A percentile compares a stretch with the other conserved stretches of the same genome.
Conservation (phyloP, 2,329 filamentous ascomycete species). For the Epichloe sibirici region DNA sequence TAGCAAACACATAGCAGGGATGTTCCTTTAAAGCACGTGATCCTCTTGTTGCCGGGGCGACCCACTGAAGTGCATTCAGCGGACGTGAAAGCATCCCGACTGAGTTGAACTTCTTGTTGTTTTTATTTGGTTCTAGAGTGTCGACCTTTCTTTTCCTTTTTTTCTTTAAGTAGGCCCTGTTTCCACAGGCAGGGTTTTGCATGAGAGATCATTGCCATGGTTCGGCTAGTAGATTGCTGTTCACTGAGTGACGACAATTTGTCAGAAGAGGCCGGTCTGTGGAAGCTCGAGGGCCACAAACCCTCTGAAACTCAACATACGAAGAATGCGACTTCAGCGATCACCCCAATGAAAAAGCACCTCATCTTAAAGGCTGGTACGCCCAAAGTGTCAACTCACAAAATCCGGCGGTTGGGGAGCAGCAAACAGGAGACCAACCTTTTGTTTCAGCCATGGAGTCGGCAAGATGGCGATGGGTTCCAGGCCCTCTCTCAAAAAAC, state of each 20-base stretch:
- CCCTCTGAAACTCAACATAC: neutral
- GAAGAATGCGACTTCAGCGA: neutral
- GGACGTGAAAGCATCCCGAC: no score
- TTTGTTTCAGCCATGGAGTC: slow-evolving; percentile 21
- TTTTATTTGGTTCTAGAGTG: no score
- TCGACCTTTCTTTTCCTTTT: neutral
- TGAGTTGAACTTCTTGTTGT: no score
- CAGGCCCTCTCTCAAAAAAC: slow-evolving; percentile 2
- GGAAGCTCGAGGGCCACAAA: neutral
- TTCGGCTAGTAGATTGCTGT: neutral
- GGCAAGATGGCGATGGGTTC: slow-evolving; percentile 10
- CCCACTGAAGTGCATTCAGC: no score
- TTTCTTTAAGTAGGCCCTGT: neutral
- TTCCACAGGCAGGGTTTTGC: neutral
- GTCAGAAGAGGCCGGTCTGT: neutral
- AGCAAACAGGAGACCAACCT: slow-evolving; percentile 13
- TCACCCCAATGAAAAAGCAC: slow-evolving; percentile 8
- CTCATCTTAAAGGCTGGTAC: slow-evolving; percentile 14
- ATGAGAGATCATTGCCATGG: neutral
- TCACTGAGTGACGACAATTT: neutral
- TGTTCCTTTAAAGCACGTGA: no score
- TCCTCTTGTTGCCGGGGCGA: no score
- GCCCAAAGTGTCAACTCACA: slow-evolving; percentile 14
- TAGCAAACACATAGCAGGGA: no score
- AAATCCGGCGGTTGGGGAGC: slow-evolving; percentile 19